Base-by-base conservation (phyloP, 495 filamentous ascomycete species). In the Aspergillus kassunensis region DNA sequence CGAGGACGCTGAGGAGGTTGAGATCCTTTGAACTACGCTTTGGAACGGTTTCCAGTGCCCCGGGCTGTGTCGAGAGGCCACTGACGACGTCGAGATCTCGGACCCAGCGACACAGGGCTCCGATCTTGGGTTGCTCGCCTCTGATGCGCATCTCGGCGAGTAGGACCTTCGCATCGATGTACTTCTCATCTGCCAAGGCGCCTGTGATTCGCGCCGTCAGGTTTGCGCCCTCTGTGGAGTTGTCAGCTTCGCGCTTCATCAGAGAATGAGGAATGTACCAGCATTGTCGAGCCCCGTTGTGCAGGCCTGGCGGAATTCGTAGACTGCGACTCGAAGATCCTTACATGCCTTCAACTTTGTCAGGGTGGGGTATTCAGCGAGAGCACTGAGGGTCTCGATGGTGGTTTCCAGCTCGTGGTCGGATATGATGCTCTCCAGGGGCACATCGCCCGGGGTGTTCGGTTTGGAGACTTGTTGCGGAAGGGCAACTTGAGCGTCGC, bases 311-410 rank as follows among this genome's bases (percentile, higher is more conserved):
- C 68, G 68, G 41, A 71, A 71, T 29, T 68, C 62, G 52, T 71
- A 70, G 16, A 71, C 66, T 10, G 68, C 68, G 12, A 59, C 61
- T 29, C 68, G 65, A 13, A 71, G 63, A 24, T 71, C 68, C 45
- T 68, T 70, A 61, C 68, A 71, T 49, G 61, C 64, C 48, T 71
- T 71, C 5, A 66, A 71, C 47, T 71, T 71, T 13, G 63, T 70
- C 41, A 71, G 35, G 42, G 40, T 55, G 41, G 68, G 68, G 24
- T 67, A 65, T 59, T 70, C 53, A n/a, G 68, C 53, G 44, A 71
- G 68, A 3, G 68, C 53, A 5, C 49, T 61, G 41, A 71, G 68
- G 4, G 68, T 69, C 29, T 71, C 68, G 16, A 70, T 62, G 16
- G 68, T 67, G 51, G 66, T 64, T 13, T 71, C 66, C 29, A 71